phyloP scores from a whole-genome alignment of 164 flowering plant species.

The Nymphaea thermarum region DNA sequence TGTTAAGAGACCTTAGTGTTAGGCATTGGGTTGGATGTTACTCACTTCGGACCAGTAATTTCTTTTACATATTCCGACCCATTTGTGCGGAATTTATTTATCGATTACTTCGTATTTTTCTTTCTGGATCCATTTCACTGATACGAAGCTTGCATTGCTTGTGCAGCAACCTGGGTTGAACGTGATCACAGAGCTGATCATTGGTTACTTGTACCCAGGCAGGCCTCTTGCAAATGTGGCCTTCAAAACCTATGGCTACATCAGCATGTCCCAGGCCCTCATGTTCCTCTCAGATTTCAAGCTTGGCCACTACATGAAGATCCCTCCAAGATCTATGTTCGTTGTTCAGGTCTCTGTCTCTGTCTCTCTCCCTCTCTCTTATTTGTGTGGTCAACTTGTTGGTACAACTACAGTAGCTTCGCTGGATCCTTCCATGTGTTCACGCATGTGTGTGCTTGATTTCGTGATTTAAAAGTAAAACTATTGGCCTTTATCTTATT shows the following conservation, averaged over 20 bases:
- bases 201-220: conserved; percentile 56
- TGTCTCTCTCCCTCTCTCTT: not conserved
- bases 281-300: conserved; percentile 50
- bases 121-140: too few relatives aligned
- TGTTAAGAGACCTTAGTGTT: too few relatives aligned
- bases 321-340: conserved; percentile 67
- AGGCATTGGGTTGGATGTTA: too few relatives aligned
- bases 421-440: too few relatives aligned
- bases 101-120: too few relatives aligned
- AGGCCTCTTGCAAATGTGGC: conserved; percentile 48
- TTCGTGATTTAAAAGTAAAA: not conserved
- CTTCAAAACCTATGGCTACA: conserved; percentile 50
- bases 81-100: too few relatives aligned
- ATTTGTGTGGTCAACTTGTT: not conserved
- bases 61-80: too few relatives aligned
- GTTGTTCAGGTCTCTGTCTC: conserved; percentile 39
- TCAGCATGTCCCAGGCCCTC: conserved; percentile 42
- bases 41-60: too few relatives aligned
- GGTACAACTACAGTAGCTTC: too few relatives aligned
- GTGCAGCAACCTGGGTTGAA: conserved; percentile 44
- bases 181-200: conserved; percentile 50
- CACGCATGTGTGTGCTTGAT: not conserved
- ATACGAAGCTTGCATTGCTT: not conserved
- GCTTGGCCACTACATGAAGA: conserved; percentile 70
- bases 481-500: not conserved